Evolutionary conservation across 2,329 filamentous ascomycete species (phyloP).

Genomic region (Waltergamsia citrina): DNA sequence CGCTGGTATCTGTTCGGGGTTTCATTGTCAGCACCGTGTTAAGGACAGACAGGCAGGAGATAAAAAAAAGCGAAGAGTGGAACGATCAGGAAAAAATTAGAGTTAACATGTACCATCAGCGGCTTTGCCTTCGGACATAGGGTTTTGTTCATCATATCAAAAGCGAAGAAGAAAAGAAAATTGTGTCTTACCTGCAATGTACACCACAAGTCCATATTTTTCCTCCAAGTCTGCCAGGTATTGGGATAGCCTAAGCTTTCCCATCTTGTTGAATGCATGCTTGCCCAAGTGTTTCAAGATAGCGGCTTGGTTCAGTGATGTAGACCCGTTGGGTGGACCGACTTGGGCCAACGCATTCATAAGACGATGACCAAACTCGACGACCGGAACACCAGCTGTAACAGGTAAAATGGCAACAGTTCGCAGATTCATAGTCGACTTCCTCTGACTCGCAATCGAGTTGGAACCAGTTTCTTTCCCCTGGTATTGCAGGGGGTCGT

Average conservation of each 20-base stretch:
- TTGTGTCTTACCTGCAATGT: slow-evolving; percentile 66
- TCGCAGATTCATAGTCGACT: slow-evolving; percentile 83
- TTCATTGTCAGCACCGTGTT: slow-evolving; percentile 2
- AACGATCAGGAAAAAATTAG: slow-evolving; percentile 66
- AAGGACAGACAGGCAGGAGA: too few relatives aligned
- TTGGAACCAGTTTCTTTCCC: slow-evolving; percentile 56
- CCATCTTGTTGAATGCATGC: slow-evolving; percentile 95
- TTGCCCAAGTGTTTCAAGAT: slow-evolving; percentile 92
- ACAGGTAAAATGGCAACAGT: slow-evolving; percentile 91
- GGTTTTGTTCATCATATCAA: slow-evolving; percentile 42
- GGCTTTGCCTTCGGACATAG: slow-evolving; percentile 39
- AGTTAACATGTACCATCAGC: slow-evolving; percentile 48
- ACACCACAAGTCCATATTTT: slow-evolving; percentile 90
- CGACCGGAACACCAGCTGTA: slow-evolving; percentile 81
- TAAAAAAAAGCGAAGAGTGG: slow-evolving; percentile 3
- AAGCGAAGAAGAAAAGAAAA: slow-evolving; percentile 1
- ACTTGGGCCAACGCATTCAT: slow-evolving; percentile 85
- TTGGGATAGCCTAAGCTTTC: slow-evolving; percentile 88
- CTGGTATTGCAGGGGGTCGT: slow-evolving; percentile 63
- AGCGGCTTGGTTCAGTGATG: slow-evolving; percentile 83
- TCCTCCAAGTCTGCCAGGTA: slow-evolving; percentile 96
- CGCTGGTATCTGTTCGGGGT: slow-evolving; percentile 66
- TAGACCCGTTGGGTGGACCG: slow-evolving; percentile 80
- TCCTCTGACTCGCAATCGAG: slow-evolving; percentile 43
- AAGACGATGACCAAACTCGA: slow-evolving; percentile 86